Evolutionary conservation across 2,329 filamentous ascomycete genomes (phyloP), one percentile per base, ranked within the genome.

Genomic region (Fragosphaeria purpurea): DNA sequence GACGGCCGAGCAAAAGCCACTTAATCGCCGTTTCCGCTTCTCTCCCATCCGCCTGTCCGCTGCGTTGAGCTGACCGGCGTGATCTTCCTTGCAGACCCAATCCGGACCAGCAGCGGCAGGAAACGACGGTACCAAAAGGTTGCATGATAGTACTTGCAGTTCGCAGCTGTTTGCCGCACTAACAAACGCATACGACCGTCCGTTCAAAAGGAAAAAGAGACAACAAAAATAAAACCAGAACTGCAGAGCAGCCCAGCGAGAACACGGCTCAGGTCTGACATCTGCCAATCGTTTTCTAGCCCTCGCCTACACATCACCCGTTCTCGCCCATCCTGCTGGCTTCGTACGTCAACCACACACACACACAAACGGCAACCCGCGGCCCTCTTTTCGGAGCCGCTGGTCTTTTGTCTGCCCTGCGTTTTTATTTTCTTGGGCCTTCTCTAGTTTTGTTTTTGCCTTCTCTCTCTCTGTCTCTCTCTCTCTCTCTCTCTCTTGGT

Each of bases 191-290:
- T n/a, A n/a, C n/a, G n/a, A n/a, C n/a, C n/a, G n/a, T n/a, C n/a
- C n/a, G n/a, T n/a, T n/a, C n/a, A n/a, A n/a, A n/a, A n/a, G n/a
- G n/a, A n/a, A n/a, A n/a, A n/a, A n/a, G n/a, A n/a, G n/a, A n/a
- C n/a, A n/a, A n/a, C n/a, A n/a, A n/a, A n/a, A n/a, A n/a, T n/a
- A n/a, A n/a, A n/a, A n/a, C n/a, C n/a, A n/a, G n/a, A n/a, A n/a
- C n/a, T 12, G 34, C 34, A 49, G 2, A 8, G 9, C 30, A 37
- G 39, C 5, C 39, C 42, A 38, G 34, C 13, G 46, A 48, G n/a
- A 8, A 34, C 43, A 48, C 44, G 37, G 48, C 48, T 44, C 42
- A 47, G 46, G 48, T 51, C 53, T 53, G 46, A 50, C 50, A 50
- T 51, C 45, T 55, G 51, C 49, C 52, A 46, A 44, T 13, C 47